Percentiles rank a stretch among this genome's conserved stretches.
Evolutionary conservation across 352 stramenopile species (phyloP).

Genomic region (Pythium brachiatum): DNA sequence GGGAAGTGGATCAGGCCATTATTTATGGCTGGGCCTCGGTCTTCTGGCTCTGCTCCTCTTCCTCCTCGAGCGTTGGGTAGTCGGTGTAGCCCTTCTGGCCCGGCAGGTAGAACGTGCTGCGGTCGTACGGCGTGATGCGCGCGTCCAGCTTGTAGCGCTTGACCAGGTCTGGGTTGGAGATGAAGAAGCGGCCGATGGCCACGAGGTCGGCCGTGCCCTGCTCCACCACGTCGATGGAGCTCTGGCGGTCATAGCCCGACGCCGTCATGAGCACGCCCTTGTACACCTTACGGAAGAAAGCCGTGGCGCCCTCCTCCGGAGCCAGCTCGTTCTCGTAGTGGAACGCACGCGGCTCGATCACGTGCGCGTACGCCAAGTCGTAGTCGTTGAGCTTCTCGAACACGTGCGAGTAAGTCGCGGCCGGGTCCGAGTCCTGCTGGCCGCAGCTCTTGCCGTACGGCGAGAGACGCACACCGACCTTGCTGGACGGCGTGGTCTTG

Average conservation of each 20-base stretch:
- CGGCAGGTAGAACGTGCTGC: conserved; percentile 21
- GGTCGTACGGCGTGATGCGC: conserved; percentile 28
- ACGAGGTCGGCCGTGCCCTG: conserved; percentile 55
- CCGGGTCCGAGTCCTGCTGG: conserved; percentile 14
- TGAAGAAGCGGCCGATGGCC: conserved; percentile 66
- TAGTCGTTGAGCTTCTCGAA: conserved; percentile 53
- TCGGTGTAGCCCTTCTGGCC: conserved; percentile 31
- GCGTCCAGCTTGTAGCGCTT: conserved; percentile 36
- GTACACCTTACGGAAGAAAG: conserved; percentile 59
- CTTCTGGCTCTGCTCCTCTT: background rate
- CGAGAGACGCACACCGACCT: conserved; percentile 24
- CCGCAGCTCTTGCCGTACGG: conserved; percentile 24
- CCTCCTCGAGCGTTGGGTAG: conserved; percentile 22
- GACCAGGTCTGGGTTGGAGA: conserved; percentile 75
- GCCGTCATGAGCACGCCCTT: conserved; percentile 55
- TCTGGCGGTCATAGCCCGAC: conserved; percentile 53
- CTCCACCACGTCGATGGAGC: conserved; percentile 46
- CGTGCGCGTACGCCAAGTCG: conserved; percentile 52
- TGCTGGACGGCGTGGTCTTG: conserved; percentile 9
- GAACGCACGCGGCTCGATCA: conserved; percentile 61
- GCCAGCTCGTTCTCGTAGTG: conserved; percentile 27
- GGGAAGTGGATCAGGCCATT: no score
- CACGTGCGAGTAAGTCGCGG: conserved; percentile 47
- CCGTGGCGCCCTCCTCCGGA: conserved; percentile 29
- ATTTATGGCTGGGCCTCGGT: conserved; percentile 17